Conservation (phyloP, 306 rosid species). For the Ceratonia siliqua region DNA sequence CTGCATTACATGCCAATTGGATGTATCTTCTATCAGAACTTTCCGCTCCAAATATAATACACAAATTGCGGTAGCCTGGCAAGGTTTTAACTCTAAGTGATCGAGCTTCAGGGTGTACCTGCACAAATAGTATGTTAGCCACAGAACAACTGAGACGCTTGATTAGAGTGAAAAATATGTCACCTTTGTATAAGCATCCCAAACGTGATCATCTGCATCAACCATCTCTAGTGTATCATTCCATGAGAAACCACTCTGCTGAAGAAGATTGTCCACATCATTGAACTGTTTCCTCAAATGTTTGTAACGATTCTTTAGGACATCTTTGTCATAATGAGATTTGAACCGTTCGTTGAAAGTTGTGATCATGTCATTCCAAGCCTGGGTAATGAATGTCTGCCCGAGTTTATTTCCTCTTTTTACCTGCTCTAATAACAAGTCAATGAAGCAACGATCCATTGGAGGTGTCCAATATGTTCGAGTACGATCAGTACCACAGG, state of each 20-base stretch:
- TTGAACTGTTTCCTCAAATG: slow-evolving; percentile 67
- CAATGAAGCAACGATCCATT: slow-evolving; percentile 70
- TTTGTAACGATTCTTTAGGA: slow-evolving; percentile 72
- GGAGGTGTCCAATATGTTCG: slow-evolving; percentile 84
- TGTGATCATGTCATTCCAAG: slow-evolving; percentile 67
- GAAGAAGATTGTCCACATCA: slow-evolving; percentile 64
- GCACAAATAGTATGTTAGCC: slow-evolving; percentile 35
- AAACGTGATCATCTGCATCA: slow-evolving; percentile 60
- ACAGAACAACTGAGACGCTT: slow-evolving; percentile 25
- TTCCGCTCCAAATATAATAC: slow-evolving; percentile 65
- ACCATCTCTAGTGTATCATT: slow-evolving; percentile 71
- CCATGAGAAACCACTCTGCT: slow-evolving; percentile 63
- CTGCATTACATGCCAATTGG: slow-evolving; percentile 49
- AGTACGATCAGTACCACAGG: slow-evolving; percentile 55
- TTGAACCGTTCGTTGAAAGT: slow-evolving; percentile 64
- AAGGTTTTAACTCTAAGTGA: slow-evolving; percentile 65
- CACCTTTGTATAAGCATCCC: slow-evolving; percentile 80
- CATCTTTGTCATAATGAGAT: slow-evolving; percentile 74
- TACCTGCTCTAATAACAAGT: slow-evolving; percentile 66
- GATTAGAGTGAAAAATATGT: slow-evolving; percentile 16
- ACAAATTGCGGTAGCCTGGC: slow-evolving; percentile 61
- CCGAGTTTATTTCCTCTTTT: slow-evolving; percentile 67
- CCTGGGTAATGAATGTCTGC: slow-evolving; percentile 66
- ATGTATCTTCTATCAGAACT: slow-evolving; percentile 55
- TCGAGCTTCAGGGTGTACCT: slow-evolving; percentile 61